Evolutionary conservation across 2,329 filamentous ascomycete species (phyloP).

Genomic region (Beauveria varroae): DNA sequence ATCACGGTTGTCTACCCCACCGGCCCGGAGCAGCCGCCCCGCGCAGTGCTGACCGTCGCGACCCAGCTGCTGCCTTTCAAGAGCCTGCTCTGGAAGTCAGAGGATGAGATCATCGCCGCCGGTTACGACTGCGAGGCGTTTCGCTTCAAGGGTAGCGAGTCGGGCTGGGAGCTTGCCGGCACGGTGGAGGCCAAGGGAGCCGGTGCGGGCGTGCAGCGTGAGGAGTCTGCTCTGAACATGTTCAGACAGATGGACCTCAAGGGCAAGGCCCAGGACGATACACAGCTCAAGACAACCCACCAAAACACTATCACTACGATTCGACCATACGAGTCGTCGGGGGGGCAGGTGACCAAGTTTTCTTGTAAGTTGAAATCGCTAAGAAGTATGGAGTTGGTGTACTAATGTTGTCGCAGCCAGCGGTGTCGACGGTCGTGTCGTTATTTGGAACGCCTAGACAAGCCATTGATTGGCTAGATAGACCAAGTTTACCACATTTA

Average conservation of each 20-base stretch:
- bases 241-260: constrained; percentile 98
- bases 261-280: constrained; percentile 86
- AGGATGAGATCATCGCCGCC: constrained; percentile 89
- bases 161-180: constrained; percentile 77
- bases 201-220: constrained; percentile 54
- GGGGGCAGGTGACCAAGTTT: constrained; percentile 64
- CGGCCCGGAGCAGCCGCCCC: constrained; percentile 81
- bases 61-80: constrained; percentile 90
- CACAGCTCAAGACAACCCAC: constrained; percentile 88
- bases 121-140: constrained; percentile 89
- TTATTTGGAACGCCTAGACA: constrained; percentile 63
- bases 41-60: constrained; percentile 80
- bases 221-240: constrained; percentile 96
- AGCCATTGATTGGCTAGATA: neutral
- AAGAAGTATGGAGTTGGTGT: neutral
- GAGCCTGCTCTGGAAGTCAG: constrained; percentile 84
- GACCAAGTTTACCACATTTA: neutral
- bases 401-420: constrained; percentile 48
- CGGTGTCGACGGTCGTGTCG: constrained; percentile 74
- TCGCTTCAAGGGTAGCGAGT: constrained; percentile 70
- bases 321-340: constrained; percentile 62
- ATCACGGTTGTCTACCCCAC: constrained; percentile 94
- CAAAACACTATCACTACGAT: constrained; percentile 93
- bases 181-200: constrained; percentile 69
- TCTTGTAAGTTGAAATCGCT: constrained; percentile 59